Evolutionary conservation across 106 monocot species (phyloP).

Genomic region (Dendrobium catenatum): DNA sequence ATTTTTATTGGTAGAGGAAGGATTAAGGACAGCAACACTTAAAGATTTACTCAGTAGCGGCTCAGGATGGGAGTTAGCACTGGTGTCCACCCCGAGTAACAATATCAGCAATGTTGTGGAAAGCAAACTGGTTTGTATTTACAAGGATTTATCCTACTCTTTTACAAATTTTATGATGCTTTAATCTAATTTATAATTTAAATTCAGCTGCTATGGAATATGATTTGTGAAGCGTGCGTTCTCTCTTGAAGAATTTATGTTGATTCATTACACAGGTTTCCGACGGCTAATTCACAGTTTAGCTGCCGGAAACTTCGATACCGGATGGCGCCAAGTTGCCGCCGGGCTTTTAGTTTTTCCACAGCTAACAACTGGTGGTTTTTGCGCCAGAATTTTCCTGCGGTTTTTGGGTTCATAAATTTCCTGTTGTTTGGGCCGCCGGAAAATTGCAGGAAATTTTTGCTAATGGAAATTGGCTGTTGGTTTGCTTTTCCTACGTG

Average conservation of each 20-base stretch:
- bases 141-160: neutral
- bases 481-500: no score
- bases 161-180: neutral
- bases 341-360: no score
- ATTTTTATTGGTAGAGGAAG: constrained; percentile 22
- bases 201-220: neutral
- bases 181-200: neutral
- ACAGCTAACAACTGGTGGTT: no score
- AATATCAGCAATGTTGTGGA: constrained; percentile 52
- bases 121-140: constrained; percentile 58
- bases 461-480: no score
- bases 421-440: no score
- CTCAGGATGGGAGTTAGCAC: constrained; percentile 86
- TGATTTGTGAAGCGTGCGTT: neutral
- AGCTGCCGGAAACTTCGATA: no score
- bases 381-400: no score
- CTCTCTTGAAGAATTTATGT: neutral
- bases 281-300: no score
- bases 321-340: no score
- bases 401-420: no score
- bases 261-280: neutral
- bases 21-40: constrained; percentile 15
- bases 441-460: no score
- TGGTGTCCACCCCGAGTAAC: constrained; percentile 77
- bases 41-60: constrained; percentile 30